phyloP scores from a whole-genome alignment of 331 rosid species.

The Acacia pycnantha region DNA sequence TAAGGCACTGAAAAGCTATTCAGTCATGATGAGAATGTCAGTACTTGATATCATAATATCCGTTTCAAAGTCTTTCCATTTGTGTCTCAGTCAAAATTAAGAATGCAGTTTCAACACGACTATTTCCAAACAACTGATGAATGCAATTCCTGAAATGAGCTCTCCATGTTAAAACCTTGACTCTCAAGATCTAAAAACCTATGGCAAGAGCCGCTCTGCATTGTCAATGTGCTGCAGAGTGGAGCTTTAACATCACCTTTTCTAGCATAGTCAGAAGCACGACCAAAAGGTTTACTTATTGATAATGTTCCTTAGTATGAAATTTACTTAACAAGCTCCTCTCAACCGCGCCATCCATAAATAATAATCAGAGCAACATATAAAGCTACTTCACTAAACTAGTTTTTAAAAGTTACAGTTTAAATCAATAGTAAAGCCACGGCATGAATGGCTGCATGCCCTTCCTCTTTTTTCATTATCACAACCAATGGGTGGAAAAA shows the following conservation, averaged over 20 bases:
- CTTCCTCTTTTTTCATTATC: not conserved
- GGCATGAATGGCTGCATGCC: not conserved
- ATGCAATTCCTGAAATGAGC: not conserved
- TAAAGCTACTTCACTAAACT: not conserved
- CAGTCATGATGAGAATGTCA: conserved; percentile 30
- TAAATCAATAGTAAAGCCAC: not conserved
- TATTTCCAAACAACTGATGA: not conserved
- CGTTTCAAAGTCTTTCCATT: not conserved
- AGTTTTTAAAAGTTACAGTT: not conserved
- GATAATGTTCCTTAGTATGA: not conserved
- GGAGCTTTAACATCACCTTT: not conserved
- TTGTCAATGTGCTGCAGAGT: not conserved
- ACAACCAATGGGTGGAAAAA: not conserved
- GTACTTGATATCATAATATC: not conserved
- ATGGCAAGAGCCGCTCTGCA: not conserved
- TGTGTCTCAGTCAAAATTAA: not conserved
- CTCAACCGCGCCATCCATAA: not conserved
- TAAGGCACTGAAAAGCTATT: conserved; percentile 82
- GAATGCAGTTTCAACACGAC: not conserved
- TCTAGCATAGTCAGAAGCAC: not conserved
- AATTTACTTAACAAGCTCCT: not conserved
- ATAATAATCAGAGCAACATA: not conserved
- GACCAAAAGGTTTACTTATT: not conserved
- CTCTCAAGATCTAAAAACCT: not conserved
- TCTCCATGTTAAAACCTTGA: not conserved